Base-by-base conservation (phyloP, 805 yeast genomes). In the Scheffersomyces coipomensis region DNA sequence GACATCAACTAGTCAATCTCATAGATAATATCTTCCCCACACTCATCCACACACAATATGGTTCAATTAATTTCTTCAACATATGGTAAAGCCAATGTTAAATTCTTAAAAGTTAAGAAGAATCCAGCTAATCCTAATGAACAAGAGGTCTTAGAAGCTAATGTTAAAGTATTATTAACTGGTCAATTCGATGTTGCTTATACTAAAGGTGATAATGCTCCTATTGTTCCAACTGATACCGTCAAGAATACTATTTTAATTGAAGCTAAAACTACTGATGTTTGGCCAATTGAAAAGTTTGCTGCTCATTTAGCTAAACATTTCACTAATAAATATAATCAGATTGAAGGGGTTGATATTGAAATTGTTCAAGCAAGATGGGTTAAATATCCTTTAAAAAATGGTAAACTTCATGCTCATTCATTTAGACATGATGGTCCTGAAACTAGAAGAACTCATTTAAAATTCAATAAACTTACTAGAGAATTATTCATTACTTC, bases 221-320 rank as follows among this genome's bases (percentile, higher is more conserved):
- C 85, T n/a, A 81, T 90, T 55, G 95, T 90, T 35, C 97, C 97
- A 43, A 90, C 97, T 7, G 96, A 89, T 64, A 88, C 96, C 1
- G 89, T 88, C 40, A 89, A 89, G 66, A 89, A 89, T 73, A 89
- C 96, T 37, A 79, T 87, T 47, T 73, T 85, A 58, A 75, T 90
- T 24, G 83, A 86, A 49, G 97, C 96, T 48, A 86, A 85, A 66
- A 81, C 76, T 56, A 75, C 79, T 35, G 87, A 88, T 47, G 91
- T 85, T 35, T 86, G 90, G 85, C 96, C 97, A 43, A 83, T 86
- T 48, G 97, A 90, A 73, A 74, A 84, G 41, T 90, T 88, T 63
- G 97, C 93, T 23, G 88, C 90, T 25, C 87, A 79, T 47, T 68
- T 90, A 47, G 95, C 87, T 33, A 69, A 81, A 53, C 97, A 89